These are phyloP conservation scores for Volutella citrinella DNA, from an alignment of 2,329 filamentous ascomycete species.

Conservation along the genomic window DNA sequence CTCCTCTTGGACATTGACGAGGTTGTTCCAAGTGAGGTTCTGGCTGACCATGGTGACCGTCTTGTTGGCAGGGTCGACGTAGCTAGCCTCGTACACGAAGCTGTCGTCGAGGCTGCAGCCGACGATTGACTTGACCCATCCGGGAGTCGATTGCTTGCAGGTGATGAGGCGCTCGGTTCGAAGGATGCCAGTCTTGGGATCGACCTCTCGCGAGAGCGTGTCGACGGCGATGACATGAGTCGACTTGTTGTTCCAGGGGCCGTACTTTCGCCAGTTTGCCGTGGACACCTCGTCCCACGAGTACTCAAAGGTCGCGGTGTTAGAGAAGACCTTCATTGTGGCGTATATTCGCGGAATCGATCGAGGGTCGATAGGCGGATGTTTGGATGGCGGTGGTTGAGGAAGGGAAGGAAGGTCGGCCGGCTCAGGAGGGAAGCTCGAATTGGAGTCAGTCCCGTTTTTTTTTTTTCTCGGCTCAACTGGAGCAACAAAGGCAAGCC, in stretches of 20 bases:
- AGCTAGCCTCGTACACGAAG: slow-evolving; percentile 92
- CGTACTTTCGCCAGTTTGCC: slow-evolving; percentile 98
- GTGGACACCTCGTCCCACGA: slow-evolving; percentile 98
- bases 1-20: slow-evolving; percentile 89
- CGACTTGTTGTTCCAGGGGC: slow-evolving; percentile 98
- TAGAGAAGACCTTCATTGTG: slow-evolving; percentile 93
- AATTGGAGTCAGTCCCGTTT: slow-evolving; percentile 18
- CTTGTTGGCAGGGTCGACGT: slow-evolving; percentile 79
- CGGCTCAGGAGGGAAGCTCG: slow-evolving; percentile 4
- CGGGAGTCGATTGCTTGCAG: slow-evolving; percentile 63
- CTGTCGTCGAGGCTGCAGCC: slow-evolving; percentile 72
- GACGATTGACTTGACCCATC: slow-evolving; percentile 78
- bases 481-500: too few species aligned
- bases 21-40: slow-evolving; percentile 89
- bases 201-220: slow-evolving; percentile 70
- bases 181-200: slow-evolving; percentile 56
- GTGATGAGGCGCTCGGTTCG: slow-evolving; percentile 62
- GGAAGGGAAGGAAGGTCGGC: slow-evolving; percentile 2
- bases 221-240: slow-evolving; percentile 95
- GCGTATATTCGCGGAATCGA: slow-evolving; percentile 6
- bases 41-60: slow-evolving; percentile 96
- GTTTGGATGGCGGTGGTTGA: slow-evolving; percentile 5
- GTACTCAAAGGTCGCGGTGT: slow-evolving; percentile 88
- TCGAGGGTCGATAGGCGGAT: slow-evolving; percentile 5
- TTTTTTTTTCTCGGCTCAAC: slow-evolving; percentile 6